phyloP scores from a whole-genome alignment of 2,329 filamentous ascomycete genomes.

The Microdochium nivale region DNA sequence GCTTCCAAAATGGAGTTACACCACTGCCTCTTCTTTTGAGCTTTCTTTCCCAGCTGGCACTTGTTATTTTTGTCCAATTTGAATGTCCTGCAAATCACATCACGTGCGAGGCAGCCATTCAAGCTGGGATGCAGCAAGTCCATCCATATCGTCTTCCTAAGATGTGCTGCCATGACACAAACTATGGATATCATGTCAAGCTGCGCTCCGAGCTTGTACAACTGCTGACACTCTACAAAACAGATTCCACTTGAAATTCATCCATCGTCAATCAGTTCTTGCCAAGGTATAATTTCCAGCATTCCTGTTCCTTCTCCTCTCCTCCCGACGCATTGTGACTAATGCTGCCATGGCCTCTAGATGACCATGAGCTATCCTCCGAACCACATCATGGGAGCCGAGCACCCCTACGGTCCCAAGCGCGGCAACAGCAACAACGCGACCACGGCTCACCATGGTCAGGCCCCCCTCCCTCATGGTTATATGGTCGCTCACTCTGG shows the following conservation, averaged over 20 bases:
- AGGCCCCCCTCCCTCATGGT: constrained; percentile 5
- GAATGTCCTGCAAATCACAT: no score
- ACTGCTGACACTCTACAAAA: neutral
- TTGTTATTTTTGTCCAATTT: no score
- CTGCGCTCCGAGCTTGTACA: no score
- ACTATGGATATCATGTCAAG: no score
- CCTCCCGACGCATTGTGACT: neutral
- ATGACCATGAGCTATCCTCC: constrained; percentile 1
- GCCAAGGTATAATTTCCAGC: neutral
- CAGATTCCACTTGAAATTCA: neutral
- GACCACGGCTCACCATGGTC: constrained; percentile 10
- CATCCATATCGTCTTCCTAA: no score
- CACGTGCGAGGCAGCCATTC: no score
- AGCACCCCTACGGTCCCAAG: constrained; percentile 14
- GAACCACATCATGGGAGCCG: constrained; percentile 7
- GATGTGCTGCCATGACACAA: no score
- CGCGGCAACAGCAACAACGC: constrained; percentile 6
- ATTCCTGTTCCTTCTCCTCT: neutral
- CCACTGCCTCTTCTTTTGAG: no score
- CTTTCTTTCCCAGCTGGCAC: no score
- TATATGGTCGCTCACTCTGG: neutral
- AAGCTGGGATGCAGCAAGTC: no score
- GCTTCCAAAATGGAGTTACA: no score
- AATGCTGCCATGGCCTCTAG: neutral
- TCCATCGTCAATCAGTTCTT: neutral